Conservation (phyloP, 768 basidiomycete genomes). For the Auricularia sp. region DNA sequence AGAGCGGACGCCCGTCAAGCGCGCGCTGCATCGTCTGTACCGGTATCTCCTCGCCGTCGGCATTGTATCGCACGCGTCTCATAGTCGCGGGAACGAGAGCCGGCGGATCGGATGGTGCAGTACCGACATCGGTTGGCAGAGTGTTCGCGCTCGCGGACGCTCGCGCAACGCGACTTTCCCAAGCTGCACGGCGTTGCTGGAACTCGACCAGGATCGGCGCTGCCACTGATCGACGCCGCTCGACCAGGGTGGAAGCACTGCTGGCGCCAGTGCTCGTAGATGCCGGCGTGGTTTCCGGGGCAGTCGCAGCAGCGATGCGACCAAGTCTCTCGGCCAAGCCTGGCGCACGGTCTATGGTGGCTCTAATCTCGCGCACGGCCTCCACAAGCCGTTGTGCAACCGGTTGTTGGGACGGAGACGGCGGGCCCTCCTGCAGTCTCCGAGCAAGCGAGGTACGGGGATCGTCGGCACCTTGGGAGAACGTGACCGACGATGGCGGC, state of each 20-base stretch:
- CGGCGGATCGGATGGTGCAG: not conserved
- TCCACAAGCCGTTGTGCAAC: not conserved
- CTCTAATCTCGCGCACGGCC: not conserved
- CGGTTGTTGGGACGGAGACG: not conserved
- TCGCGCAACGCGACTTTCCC: too few species aligned
- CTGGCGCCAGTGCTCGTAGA: not conserved
- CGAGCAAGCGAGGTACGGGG: not conserved
- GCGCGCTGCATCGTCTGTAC: not conserved
- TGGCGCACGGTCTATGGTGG: not conserved
- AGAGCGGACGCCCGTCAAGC: not conserved
- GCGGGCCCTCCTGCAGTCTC: not conserved
- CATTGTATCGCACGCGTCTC: not conserved
- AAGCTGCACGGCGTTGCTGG: too few species aligned
- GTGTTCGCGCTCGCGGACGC: not conserved
- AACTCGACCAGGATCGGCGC: too few species aligned
- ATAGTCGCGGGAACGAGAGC: not conserved
- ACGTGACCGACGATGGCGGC: not conserved
- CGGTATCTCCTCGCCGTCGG: not conserved
- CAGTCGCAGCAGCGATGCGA: not conserved
- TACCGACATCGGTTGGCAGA: not conserved
- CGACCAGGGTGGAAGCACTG: too few species aligned
- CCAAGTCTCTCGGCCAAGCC: not conserved
- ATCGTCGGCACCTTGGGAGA: not conserved
- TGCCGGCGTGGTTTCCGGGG: not conserved
- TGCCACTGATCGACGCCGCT: too few species aligned